Percentiles rank a stretch among this genome's conserved stretches.
These are phyloP conservation scores for Plasmopara viticola DNA, from an alignment of 352 stramenopile genomes.

Conservation along the genomic window DNA sequence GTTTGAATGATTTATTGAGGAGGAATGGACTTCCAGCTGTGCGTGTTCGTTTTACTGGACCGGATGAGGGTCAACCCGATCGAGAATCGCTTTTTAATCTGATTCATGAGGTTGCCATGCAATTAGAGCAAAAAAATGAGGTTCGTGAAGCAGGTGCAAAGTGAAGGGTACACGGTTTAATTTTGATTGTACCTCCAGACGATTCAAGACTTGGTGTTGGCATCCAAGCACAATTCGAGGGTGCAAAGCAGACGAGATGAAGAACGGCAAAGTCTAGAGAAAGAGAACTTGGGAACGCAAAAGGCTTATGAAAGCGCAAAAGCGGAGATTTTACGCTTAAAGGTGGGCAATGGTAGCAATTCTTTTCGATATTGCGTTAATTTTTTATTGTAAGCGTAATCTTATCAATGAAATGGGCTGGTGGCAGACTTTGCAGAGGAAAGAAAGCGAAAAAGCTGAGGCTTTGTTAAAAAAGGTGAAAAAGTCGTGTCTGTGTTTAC, in stretches of 20 bases:
- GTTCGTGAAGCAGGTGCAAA: conserved; percentile 13
- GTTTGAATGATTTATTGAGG: conserved; percentile 53
- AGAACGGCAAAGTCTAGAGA: conserved; percentile 38
- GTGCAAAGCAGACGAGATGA: conserved; percentile 42
- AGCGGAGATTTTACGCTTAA: conserved; percentile 46
- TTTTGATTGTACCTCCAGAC: conserved; percentile 25
- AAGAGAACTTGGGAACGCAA: conserved; percentile 40
- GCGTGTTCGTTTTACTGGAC: conserved; percentile 23
- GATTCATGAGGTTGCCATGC: conserved; percentile 54
- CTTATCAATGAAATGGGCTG: conserved; percentile 10
- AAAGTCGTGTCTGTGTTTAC: conserved; percentile 48
- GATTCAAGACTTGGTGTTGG: conserved; percentile 71
- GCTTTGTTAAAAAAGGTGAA: conserved; percentile 54
- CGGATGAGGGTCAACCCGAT: conserved; percentile 27
- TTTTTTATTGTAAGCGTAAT: neutral
- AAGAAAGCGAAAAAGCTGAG: conserved; percentile 41
- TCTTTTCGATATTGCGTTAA: conserved; percentile 1
- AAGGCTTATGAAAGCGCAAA: conserved; percentile 42
- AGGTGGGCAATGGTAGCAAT: conserved; percentile 24
- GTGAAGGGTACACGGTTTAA: neutral
- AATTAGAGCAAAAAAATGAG: conserved; percentile 65
- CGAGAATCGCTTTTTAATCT: conserved; percentile 45
- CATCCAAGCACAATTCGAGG: conserved; percentile 55
- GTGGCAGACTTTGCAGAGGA: conserved; percentile 39
- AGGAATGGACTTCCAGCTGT: conserved; percentile 51